Evolutionary conservation across 495 filamentous ascomycete species (phyloP), one percentile per base, ranked within the genome.

Genomic region (Massariosphaeria phaeospora): DNA sequence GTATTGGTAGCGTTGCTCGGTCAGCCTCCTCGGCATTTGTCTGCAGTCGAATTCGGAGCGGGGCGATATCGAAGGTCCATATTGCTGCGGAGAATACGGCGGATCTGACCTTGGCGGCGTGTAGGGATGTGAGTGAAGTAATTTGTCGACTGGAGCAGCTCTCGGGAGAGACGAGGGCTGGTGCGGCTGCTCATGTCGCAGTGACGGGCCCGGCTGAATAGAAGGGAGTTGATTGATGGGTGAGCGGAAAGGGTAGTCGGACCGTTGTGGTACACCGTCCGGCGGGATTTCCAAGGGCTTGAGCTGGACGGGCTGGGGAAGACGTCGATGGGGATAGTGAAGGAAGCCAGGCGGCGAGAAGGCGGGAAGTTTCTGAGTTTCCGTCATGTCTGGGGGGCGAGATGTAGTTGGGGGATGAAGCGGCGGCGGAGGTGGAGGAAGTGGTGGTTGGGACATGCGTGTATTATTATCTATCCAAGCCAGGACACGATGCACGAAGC

Each of bases 371-470:
- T 57, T 64, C 42, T 69, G 67, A 44, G 65, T 69, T 57, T 69
- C 67, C 31, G 65, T 61, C 67, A 69, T 69, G 35, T 52, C 50
- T 52, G 63, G 21, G 17, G 52, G 1, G 31, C 52, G 44, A 36
- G 27, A 17, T n/a, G 50, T 13, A 27, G 57, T 51, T 36, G 39
- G 57, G 46, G 50, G 62, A 26, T 61, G 62, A 59, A 62, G 62
- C 36, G 61, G 57, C 59, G 61, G 61, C 52, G 68, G 62, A 21
- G 62, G 65, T 45, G 57, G 45, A 47, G 67, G 60, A 59, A 56
- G 66, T 68, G 65, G 61, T 63, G 64, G 66, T 70, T 62, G 59
- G 52, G 66, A 65, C 66, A 69, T 69, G 59, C 63, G 67, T 66
- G 64, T 46, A 46, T 51, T 62, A 60, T 65, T 67, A 58, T 46